Percentiles rank a stretch among this genome's conserved stretches.
Conservation (phyloP, 495 filamentous ascomycete species). For the Hyaloscypha variabilis region DNA sequence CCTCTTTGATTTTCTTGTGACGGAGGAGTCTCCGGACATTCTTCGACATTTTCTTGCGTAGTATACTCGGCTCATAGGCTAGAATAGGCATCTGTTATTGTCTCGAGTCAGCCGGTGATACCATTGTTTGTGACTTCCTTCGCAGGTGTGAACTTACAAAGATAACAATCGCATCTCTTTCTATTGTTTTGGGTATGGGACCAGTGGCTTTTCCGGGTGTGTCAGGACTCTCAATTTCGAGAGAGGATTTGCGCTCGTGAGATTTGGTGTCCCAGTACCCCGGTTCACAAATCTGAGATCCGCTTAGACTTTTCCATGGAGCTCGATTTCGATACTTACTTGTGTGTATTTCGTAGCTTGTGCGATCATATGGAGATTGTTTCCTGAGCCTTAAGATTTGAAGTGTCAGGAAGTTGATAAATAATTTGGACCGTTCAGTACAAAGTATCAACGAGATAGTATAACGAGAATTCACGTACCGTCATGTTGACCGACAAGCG, state of each 20-base stretch:
- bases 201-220: no score
- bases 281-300: no score
- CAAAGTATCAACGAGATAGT: not conserved
- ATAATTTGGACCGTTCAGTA: not conserved
- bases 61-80: not conserved
- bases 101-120: not conserved
- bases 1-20: not conserved
- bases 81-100: constrained; percentile 5
- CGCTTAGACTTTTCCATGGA: not conserved
- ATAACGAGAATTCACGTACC: not conserved
- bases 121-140: not conserved
- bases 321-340: not conserved
- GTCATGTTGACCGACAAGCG: not conserved
- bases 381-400: not conserved
- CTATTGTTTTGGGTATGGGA: not conserved
- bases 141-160: not conserved
- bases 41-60: constrained; percentile 1
- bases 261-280: no score
- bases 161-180: not conserved
- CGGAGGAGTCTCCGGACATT: not conserved
- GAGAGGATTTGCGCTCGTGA: no score
- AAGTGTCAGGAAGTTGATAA: not conserved
- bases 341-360: not conserved
- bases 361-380: not conserved
- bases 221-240: no score